Evolutionary conservation across 1,284 basidiomycete species (phyloP).

Genomic region (Cystobasidium sp.): DNA sequence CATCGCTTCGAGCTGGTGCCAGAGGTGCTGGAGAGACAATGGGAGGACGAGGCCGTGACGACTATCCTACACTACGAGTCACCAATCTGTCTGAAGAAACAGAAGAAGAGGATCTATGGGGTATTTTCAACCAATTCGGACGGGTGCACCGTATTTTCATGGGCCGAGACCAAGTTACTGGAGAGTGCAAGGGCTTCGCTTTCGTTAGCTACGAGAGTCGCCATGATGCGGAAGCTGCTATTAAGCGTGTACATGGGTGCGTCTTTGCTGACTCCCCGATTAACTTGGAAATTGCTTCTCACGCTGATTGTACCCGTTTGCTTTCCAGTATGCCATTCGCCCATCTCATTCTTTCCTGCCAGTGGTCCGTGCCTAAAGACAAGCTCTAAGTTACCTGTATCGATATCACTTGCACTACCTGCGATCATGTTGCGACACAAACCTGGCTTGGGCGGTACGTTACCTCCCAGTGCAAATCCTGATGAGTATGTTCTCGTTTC

Average conservation of each 20-base stretch:
- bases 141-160: constrained; percentile 89
- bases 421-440: not conserved
- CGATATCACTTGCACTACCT: not conserved
- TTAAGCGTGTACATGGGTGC: constrained; percentile 86
- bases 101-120: constrained; percentile 90
- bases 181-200: constrained; percentile 92
- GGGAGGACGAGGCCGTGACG: constrained; percentile 72
- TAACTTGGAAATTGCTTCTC: not conserved
- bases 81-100: constrained; percentile 97
- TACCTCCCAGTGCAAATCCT: too few species aligned
- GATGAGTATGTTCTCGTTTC: too few species aligned
- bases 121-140: constrained; percentile 75
- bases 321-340: constrained; percentile 43
- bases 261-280: not conserved
- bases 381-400: constrained; percentile 27
- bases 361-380: constrained; percentile 45
- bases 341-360: constrained; percentile 45
- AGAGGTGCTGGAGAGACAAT: constrained; percentile 81
- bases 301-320: not conserved
- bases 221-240: constrained; percentile 79
- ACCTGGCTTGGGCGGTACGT: too few species aligned
- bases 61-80: constrained; percentile 93
- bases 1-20: constrained; percentile 76
- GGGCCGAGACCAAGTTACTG: constrained; percentile 92
- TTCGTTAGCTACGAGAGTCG: constrained; percentile 86